phyloP scores from a whole-genome alignment of 2,329 filamentous ascomycete species.

The Sclerotinia nivalis region DNA sequence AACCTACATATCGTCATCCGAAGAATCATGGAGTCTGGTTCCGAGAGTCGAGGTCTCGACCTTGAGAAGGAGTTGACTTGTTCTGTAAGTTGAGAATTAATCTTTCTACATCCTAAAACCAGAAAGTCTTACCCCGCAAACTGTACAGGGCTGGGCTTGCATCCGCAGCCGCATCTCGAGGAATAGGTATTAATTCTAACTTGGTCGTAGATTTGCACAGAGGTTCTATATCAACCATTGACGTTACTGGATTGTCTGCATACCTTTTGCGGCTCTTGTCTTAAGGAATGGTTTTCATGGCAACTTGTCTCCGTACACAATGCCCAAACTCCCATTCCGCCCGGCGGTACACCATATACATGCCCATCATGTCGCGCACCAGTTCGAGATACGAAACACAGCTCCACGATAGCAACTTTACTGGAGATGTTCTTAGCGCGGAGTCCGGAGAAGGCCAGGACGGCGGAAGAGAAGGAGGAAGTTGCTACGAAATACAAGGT shows the following conservation, averaged over 20 bases:
- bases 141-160: conserved; percentile 2
- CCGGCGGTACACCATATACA: conserved; percentile 59
- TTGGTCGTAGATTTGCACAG: conserved; percentile 80
- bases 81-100: conserved; percentile 65
- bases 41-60: conserved; percentile 59
- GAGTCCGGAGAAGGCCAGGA: conserved; percentile 73
- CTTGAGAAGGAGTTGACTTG: conserved; percentile 93
- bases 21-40: conserved; percentile 48
- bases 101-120: conserved; percentile 12
- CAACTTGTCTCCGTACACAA: conserved; percentile 49
- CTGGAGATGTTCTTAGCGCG: conserved; percentile 83
- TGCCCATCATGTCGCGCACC: conserved; percentile 89
- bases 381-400: conserved; percentile 84
- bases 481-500: conserved; percentile 75
- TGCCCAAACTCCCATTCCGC: conserved; percentile 32
- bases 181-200: not conserved
- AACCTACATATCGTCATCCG: conserved; percentile 15
- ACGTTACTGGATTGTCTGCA: conserved; percentile 92
- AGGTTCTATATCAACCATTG: conserved; percentile 86
- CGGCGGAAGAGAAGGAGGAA: conserved; percentile 71
- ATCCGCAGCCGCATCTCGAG: conserved; percentile 1
- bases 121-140: conserved; percentile 11
- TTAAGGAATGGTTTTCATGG: conserved; percentile 94
- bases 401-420: conserved; percentile 86
- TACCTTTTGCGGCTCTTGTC: conserved; percentile 91